These are phyloP conservation scores for Apiotrichum laibachii DNA, from an alignment of 1,284 basidiomycete species.

Conservation along the genomic window DNA sequence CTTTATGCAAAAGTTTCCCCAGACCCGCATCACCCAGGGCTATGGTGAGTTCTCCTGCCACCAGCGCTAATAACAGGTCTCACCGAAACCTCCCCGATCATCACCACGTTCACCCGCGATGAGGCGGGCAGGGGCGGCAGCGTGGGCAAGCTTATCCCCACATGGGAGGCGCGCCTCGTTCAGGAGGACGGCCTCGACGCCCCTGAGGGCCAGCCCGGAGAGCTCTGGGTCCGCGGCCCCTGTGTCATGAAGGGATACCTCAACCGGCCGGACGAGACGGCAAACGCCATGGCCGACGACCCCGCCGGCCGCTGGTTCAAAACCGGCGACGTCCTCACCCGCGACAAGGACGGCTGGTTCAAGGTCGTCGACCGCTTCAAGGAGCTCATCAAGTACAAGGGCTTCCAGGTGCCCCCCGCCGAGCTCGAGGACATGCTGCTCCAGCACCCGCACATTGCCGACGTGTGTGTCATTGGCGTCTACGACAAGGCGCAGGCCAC, in stretches of 20 bases:
- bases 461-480: conserved; percentile 69
- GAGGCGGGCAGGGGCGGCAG: conserved; percentile 56
- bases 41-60: conserved; percentile 38
- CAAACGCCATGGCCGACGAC: conserved; percentile 48
- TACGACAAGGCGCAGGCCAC: conserved; percentile 63
- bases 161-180: conserved; percentile 73
- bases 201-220: conserved; percentile 65
- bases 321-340: conserved; percentile 67
- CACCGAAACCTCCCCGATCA: conserved; percentile 54
- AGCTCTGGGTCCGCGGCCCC: conserved; percentile 75
- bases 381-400: conserved; percentile 75
- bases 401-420: conserved; percentile 68
- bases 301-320: conserved; percentile 67
- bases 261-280: conserved; percentile 67
- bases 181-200: conserved; percentile 45
- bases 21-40: conserved; percentile 43
- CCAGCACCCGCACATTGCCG: conserved; percentile 66
- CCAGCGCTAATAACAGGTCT: conserved; percentile 25
- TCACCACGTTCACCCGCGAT: conserved; percentile 26
- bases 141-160: conserved; percentile 71
- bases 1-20: conserved; percentile 28
- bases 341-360: conserved; percentile 60
- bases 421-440: conserved; percentile 74
- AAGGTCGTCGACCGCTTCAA: conserved; percentile 58
- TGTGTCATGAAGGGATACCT: conserved; percentile 71